Conservation (phyloP, 495 filamentous ascomycete species). For the Penicillium alfredii region DNA sequence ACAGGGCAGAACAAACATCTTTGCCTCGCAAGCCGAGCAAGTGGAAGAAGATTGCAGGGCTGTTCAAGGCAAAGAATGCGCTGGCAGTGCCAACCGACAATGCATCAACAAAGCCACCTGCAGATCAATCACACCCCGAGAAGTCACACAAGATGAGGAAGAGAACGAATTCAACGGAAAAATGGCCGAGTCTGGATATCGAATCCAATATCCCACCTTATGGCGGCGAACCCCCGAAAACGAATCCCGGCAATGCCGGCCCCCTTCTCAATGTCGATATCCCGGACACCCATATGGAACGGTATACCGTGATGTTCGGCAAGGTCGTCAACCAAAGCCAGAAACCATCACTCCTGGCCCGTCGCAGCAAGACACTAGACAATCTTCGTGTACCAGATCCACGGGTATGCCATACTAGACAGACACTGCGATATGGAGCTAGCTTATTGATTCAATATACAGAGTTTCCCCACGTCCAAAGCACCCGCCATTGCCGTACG, state of each 20-base stretch:
- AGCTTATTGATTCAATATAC: neutral
- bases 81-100: constrained; percentile 19
- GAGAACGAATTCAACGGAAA: constrained; percentile 18
- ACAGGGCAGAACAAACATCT: constrained; percentile 16
- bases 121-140: neutral
- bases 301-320: constrained; percentile 94
- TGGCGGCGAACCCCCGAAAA: constrained; percentile 3
- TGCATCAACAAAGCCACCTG: constrained; percentile 5
- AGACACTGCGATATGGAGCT: neutral
- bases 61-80: constrained; percentile 45
- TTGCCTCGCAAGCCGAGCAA: constrained; percentile 44
- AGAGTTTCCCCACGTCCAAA: constrained; percentile 18
- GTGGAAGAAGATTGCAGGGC: constrained; percentile 52
- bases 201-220: constrained; percentile 5
- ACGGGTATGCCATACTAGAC: constrained; percentile 18
- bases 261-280: constrained; percentile 69
- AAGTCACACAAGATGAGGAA: neutral
- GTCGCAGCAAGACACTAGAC: constrained; percentile 64
- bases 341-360: constrained; percentile 48
- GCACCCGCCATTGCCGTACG: constrained; percentile 30
- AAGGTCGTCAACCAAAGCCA: constrained; percentile 54
- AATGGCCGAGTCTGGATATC: constrained; percentile 27
- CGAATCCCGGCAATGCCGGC: constrained; percentile 6
- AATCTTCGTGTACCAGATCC: constrained; percentile 48
- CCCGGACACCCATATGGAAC: constrained; percentile 71